Percentiles rank a stretch among this genome's conserved stretches.
phyloP scores from a whole-genome alignment of 345 rosid genomes.

The Eutrema heterophyllum region DNA sequence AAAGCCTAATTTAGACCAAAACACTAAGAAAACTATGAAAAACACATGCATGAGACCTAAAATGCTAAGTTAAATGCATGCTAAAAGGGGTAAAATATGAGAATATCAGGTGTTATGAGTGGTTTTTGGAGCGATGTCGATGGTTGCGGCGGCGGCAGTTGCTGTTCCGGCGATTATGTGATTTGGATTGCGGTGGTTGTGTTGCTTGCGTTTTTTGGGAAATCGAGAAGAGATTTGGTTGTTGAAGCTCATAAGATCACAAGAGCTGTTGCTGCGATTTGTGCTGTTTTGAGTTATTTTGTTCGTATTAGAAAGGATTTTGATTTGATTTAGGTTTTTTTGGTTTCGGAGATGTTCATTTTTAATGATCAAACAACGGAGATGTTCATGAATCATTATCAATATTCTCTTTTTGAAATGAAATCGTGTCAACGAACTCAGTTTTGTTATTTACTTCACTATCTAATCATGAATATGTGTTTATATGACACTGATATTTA shows the following conservation, averaged over 20 bases:
- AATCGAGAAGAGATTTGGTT: constrained; percentile 59
- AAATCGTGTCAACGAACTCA: neutral
- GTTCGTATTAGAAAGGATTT: constrained; percentile 59
- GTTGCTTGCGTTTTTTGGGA: constrained; percentile 77
- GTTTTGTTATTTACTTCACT: no score
- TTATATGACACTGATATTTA: no score
- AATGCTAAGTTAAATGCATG: no score
- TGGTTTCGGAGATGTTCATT: neutral
- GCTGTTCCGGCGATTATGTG: constrained; percentile 89
- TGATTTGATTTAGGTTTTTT: constrained; percentile 15
- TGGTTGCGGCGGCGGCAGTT: constrained; percentile 95
- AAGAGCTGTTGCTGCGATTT: constrained; percentile 63
- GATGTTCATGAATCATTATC: neutral
- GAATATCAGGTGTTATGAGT: no score
- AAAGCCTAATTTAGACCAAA: no score
- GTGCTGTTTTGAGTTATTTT: constrained; percentile 78
- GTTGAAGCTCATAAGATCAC: constrained; percentile 76
- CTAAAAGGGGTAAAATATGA: no score
- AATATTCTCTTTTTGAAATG: neutral
- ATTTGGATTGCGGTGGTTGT: constrained; percentile 83
- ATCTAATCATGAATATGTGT: no score
- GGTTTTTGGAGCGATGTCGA: constrained; percentile 72
- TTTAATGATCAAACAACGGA: neutral
- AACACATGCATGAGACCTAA: no score
- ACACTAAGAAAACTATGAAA: no score